Evolutionary conservation across 805 yeast species (phyloP).

Genomic region (Candida incommunis): DNA sequence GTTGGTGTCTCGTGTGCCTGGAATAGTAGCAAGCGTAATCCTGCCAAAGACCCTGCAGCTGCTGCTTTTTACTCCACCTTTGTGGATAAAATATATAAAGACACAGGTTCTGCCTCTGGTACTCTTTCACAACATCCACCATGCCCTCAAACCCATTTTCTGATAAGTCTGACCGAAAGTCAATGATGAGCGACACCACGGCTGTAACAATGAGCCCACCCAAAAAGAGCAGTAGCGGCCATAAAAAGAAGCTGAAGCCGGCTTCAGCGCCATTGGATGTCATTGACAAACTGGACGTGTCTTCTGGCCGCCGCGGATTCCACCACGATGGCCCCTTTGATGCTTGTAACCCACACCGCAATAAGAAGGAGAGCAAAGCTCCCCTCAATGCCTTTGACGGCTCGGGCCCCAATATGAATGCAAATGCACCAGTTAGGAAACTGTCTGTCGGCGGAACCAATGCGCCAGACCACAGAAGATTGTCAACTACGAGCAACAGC

Average conservation of each 20-base stretch:
- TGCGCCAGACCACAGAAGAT: constrained; percentile 6
- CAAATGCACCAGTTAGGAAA: constrained; percentile 57
- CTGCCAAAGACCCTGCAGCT: no score
- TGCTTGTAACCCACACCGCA: constrained; percentile 95
- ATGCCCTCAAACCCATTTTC: no score
- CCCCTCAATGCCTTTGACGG: constrained; percentile 94
- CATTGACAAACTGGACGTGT: constrained; percentile 89
- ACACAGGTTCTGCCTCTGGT: no score
- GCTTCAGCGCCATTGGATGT: constrained; percentile 59
- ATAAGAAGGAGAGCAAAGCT: constrained; percentile 46
- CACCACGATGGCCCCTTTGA: constrained; percentile 99
- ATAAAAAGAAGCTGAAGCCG: constrained; percentile 19
- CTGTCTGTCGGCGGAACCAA: constrained; percentile 34
- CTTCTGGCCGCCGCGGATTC: constrained; percentile 88
- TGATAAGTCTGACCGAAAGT: background rate
- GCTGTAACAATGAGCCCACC: no score
- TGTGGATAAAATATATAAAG: no score
- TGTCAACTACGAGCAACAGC: background rate
- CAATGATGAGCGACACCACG: background rate
- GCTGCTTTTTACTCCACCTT: no score
- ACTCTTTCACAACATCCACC: no score
- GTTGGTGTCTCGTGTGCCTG: no score
- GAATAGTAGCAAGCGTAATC: no score
- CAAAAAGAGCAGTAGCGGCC: no score
- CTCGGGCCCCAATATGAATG: constrained; percentile 70